Conservation (phyloP, 179 eudicot species). For the Silene noctiflora region DNA sequence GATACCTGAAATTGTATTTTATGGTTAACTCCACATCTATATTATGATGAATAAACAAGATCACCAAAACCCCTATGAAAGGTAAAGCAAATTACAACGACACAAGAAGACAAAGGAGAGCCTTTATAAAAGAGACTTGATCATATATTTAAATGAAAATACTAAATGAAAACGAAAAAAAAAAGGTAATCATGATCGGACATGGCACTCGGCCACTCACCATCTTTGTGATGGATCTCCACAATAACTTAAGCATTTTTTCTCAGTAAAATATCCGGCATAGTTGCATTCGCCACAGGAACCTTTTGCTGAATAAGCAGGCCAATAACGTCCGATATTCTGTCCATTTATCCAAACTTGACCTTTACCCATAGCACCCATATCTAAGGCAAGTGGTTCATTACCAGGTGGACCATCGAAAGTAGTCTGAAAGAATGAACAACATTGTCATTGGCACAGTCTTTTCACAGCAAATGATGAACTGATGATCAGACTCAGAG, state of each 20-base stretch:
- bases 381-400: slow-evolving; percentile 87
- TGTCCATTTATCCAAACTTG: slow-evolving; percentile 94
- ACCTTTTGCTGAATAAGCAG: slow-evolving; percentile 77
- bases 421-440: slow-evolving; percentile 45
- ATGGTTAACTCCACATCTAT: slow-evolving; percentile 57
- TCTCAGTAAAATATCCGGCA: slow-evolving; percentile 72
- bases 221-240: slow-evolving; percentile 97
- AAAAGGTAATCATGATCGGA: not conserved
- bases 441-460: not conserved
- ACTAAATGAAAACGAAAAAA: not conserved
- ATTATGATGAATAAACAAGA: too few relatives aligned
- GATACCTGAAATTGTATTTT: slow-evolving; percentile 62
- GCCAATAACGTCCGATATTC: slow-evolving; percentile 89
- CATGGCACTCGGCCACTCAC: slow-evolving; percentile 39
- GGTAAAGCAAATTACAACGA: too few relatives aligned
- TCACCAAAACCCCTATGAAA: too few relatives aligned
- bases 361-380: slow-evolving; percentile 94
- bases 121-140: too few relatives aligned
- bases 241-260: slow-evolving; percentile 81
- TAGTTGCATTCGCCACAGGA: slow-evolving; percentile 65
- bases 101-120: too few relatives aligned
- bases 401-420: slow-evolving; percentile 78
- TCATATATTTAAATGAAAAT: too few relatives aligned
- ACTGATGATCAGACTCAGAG: not conserved
- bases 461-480: not conserved